These are phyloP conservation scores for Ogataea glucozyma DNA, from an alignment of 805 yeast genomes.

Conservation along the genomic window DNA sequence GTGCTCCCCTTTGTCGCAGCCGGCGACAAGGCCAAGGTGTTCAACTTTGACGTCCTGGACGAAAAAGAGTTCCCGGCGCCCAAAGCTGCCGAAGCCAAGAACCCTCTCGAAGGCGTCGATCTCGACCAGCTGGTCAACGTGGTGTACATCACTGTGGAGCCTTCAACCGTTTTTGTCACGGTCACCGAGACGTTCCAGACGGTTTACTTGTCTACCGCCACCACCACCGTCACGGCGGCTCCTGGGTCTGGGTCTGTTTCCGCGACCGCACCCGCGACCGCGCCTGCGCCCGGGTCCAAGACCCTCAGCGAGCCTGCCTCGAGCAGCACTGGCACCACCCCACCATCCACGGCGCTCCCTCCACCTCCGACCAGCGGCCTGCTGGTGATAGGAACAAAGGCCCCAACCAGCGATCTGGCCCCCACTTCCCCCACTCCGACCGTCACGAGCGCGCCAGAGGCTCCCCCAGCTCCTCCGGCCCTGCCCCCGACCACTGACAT, in stretches of 20 bases:
- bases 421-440: neutral
- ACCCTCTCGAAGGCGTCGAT: constrained; percentile 19
- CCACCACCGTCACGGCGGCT: constrained; percentile 20
- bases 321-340: neutral
- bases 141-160: constrained; percentile 29
- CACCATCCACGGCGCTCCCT: neutral
- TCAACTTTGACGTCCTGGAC: constrained; percentile 23
- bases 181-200: constrained; percentile 27
- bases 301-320: too few relatives aligned
- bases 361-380: constrained; percentile 4
- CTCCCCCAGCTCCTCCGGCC: too few relatives aligned
- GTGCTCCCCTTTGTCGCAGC: constrained; percentile 7
- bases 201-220: constrained; percentile 13
- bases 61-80: constrained; percentile 13
- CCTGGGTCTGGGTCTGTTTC: constrained; percentile 3
- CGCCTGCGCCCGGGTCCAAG: too few relatives aligned
- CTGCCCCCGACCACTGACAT: too few relatives aligned
- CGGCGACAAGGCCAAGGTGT: constrained; percentile 21
- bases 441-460: neutral
- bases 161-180: constrained; percentile 28
- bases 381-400: neutral
- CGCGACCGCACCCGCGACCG: neutral
- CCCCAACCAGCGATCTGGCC: neutral
- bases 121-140: constrained; percentile 26
- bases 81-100: constrained; percentile 8